Evolutionary conservation across 768 basidiomycete species (phyloP).

Genomic region (Lactarius indigo): DNA sequence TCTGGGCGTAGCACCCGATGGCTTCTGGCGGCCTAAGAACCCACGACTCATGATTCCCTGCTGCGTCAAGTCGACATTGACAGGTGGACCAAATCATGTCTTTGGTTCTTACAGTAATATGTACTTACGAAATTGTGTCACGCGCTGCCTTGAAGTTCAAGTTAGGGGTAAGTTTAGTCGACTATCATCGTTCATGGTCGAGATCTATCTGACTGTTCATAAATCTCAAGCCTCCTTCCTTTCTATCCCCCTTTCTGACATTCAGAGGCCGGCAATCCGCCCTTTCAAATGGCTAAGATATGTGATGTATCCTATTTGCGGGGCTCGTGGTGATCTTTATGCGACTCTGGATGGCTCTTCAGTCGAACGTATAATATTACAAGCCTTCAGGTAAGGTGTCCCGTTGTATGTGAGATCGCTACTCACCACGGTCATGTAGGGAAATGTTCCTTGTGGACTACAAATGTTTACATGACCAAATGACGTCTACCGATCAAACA

Average conservation of each 20-base stretch:
- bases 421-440: background rate
- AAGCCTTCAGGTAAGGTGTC: background rate
- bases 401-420: background rate
- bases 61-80: background rate
- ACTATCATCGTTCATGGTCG: background rate
- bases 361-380: background rate
- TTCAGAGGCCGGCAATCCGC: background rate
- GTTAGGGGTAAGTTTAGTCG: too few species aligned
- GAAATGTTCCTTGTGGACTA: background rate
- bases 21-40: background rate
- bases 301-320: constrained; percentile 4
- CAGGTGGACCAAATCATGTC: background rate
- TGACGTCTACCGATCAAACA: background rate
- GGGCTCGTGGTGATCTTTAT: background rate
- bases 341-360: background rate
- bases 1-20: background rate
- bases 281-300: constrained; percentile 1
- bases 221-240: background rate
- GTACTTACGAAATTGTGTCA: too few species aligned
- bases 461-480: background rate
- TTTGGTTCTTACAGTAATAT: too few species aligned
- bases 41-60: background rate
- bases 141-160: too few species aligned
- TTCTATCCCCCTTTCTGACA: background rate
- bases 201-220: background rate